These are phyloP conservation scores for Talaromyces wortmannii DNA, from an alignment of 495 filamentous ascomycete genomes.

Conservation along the genomic window DNA sequence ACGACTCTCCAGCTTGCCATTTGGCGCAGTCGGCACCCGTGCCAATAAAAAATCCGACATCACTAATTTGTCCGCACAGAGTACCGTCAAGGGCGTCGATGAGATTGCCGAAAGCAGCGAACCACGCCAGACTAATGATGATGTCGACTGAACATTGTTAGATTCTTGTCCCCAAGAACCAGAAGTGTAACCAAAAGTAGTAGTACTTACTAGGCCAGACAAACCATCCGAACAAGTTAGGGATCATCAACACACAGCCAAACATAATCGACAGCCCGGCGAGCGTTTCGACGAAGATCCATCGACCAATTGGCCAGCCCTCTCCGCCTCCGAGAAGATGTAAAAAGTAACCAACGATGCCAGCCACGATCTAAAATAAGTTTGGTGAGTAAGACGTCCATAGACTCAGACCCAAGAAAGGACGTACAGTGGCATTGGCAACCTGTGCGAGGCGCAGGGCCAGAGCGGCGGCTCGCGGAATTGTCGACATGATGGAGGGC, in stretches of 20 bases:
- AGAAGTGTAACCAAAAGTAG: background rate
- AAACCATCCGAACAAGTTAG: constrained; percentile 38
- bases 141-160: constrained; percentile 36
- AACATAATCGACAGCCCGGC: constrained; percentile 46
- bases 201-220: constrained; percentile 32
- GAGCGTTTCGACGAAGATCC: constrained; percentile 56
- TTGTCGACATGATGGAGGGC: background rate
- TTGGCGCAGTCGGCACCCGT: constrained; percentile 37
- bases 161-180: background rate
- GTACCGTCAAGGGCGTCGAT: constrained; percentile 45
- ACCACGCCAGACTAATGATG: constrained; percentile 54
- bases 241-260: constrained; percentile 47
- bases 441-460: background rate
- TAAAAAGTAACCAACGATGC: constrained; percentile 49
- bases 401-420: background rate
- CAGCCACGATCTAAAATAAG: constrained; percentile 40
- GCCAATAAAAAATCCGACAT: constrained; percentile 32
- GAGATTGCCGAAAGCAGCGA: constrained; percentile 54
- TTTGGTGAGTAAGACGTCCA: background rate
- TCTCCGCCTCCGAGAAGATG: constrained; percentile 18
- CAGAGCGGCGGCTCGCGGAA: background rate
- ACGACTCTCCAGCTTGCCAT: constrained; percentile 61
- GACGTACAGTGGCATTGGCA: background rate
- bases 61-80: constrained; percentile 48
- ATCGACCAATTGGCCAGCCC: constrained; percentile 37